Evolutionary conservation across 257 asterid genomes (phyloP), one percentile per base, ranked within the genome.

Genomic region (Asclepias syriaca): DNA sequence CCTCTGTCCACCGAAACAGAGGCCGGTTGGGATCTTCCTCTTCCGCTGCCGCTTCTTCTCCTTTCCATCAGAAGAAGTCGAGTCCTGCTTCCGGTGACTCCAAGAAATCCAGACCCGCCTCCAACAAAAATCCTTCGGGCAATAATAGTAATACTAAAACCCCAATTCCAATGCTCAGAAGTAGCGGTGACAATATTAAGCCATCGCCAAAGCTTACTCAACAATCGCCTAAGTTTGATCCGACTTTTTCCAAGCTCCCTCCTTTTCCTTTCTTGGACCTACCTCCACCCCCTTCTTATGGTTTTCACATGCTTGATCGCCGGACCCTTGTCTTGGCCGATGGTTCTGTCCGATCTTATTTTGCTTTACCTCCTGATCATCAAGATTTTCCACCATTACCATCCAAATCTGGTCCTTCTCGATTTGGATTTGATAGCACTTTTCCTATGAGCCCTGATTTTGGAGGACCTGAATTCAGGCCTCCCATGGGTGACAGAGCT

Each of bases 271-370:
- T 86, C 78, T 81, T 59, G 75, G 96, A 89, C 73, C 98, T 87
- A 6, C 93, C 97, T 0, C 98, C 96, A n/a, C 89, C 92, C 14
- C 96, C 97, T 10, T 76, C 97, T 6, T 95, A 95, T 71, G 98
- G 96, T 18, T 88, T 92, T 78, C 99, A 91, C 81, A 85, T 89
- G 96, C 97, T 95, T 58, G 96, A 95, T 0, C 98, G 98, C 68
- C 87, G 98, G 32, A 85, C 82, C 18, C 75, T 92, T 54, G 83
- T 80, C 72, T 86, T 91, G 8, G 87, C 92, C 37, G 99, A 95
- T 70, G 99, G 99, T 27, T 90, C 94, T 4, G 92, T 85, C 40
- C 85, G 97, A 14, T 88, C 98, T 13, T 92, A 92, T 86, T 88
- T 89, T 68, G 97, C 97, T 48, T 77, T 95, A 65, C 95, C 97